A percentile compares a stretch with the other conserved stretches of the same genome.
Conservation (phyloP, 352 stramenopile genomes). For the Phytophthora sansomeana region DNA sequence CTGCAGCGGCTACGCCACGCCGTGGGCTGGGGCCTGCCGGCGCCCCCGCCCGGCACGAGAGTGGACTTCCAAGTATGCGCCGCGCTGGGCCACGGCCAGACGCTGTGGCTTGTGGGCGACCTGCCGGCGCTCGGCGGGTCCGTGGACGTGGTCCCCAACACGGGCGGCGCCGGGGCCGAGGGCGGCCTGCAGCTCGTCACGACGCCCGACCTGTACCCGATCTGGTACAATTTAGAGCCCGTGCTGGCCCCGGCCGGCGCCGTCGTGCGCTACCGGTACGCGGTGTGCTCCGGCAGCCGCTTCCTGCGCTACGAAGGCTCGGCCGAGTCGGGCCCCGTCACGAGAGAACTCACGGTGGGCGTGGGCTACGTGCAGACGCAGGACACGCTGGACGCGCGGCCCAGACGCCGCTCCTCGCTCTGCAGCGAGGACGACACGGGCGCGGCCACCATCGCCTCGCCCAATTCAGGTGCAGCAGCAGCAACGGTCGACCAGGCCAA, state of each 20-base stretch:
- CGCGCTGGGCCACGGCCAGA: constrained; percentile 78
- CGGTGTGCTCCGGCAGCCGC: constrained; percentile 77
- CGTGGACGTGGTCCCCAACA: constrained; percentile 60
- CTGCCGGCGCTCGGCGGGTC: constrained; percentile 73
- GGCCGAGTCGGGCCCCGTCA: constrained; percentile 43
- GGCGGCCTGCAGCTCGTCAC: constrained; percentile 82
- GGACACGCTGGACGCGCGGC: constrained; percentile 72
- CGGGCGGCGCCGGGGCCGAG: constrained; percentile 46
- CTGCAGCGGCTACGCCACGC: constrained; percentile 85
- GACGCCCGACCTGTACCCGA: constrained; percentile 86
- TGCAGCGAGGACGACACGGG: constrained; percentile 29
- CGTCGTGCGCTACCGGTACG: constrained; percentile 86
- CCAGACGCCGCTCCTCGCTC: constrained; percentile 24
- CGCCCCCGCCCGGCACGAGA: constrained; percentile 65
- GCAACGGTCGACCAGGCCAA: not conserved
- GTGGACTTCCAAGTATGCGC: constrained; percentile 88
- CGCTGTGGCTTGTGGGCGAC: constrained; percentile 84
- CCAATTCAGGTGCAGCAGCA: constrained; percentile 7
- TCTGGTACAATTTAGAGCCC: constrained; percentile 91
- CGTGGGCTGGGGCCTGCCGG: constrained; percentile 74
- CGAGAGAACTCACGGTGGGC: constrained; percentile 64
- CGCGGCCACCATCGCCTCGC: constrained; percentile 1
- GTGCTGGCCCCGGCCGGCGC: constrained; percentile 70
- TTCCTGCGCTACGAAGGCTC: constrained; percentile 82
- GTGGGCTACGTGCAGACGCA: constrained; percentile 74